Evolutionary conservation across 176 grass and related monocot species (phyloP), one percentile per base, ranked within the genome.

Genomic region (Echinochloa phyllopogon): DNA sequence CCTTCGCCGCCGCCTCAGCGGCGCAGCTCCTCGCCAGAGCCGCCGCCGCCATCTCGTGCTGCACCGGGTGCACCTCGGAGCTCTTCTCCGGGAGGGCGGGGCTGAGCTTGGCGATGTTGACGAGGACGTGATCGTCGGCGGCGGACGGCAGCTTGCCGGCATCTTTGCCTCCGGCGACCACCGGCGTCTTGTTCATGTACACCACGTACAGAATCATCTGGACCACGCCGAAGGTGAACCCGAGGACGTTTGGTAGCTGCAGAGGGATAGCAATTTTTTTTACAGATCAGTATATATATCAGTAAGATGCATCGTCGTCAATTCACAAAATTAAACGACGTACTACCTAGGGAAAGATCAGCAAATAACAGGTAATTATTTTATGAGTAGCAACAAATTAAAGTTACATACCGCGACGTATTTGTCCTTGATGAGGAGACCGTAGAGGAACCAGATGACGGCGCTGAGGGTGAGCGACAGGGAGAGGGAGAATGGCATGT

Each of bases 401-500:
- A 50, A 24, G 11, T 18, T 5, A 81, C 8, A 74, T 90, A 97
- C 95, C 72, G 84, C 84, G 0, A 98, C 85, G 3, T 93, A 98
- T 88, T 90, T 88, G 84, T 98, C 95, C 76, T 92, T 93, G 29
- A 86, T 91, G 43, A 95, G 80, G 5, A 98, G 79, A 23, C 95
- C 95, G 27, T 98, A 98, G 42, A 92, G 80, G 85, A 95, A 98
- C 95, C 95, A 98, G 24, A 88, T 88, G 21, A 95, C 74, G 0
- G 95, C 90, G 40, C 92, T 95, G 16, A 98, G 45, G 25, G 95
- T 98, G 61, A 98, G 95, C 47, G 90, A 93, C 71, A 98, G 84
- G 8, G 95, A 98, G 52, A 98, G 91, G 1, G 61, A 88, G 87
- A 98, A 95, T 12, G 95, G 95, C 92, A 98, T 94, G 87, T 93